Conservation (phyloP, 2,329 filamentous ascomycete species). For the Albifimbria verrucaria region DNA sequence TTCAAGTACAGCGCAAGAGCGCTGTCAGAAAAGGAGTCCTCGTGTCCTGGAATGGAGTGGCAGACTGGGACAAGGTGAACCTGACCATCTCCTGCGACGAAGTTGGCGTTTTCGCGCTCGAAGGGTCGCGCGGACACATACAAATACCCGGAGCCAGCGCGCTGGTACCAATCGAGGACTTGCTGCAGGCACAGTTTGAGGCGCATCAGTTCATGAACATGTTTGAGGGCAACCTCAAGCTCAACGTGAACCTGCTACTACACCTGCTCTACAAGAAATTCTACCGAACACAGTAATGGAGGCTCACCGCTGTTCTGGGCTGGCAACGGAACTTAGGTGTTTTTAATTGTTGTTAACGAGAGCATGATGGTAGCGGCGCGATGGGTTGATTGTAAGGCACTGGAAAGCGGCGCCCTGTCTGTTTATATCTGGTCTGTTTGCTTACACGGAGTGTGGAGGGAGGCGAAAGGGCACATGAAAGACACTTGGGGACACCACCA, state of each 20-base stretch:
- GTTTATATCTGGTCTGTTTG: not conserved
- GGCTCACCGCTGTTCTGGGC: not conserved
- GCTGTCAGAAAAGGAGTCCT: conserved; percentile 88
- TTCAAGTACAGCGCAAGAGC: conserved; percentile 94
- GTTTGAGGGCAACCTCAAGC: conserved; percentile 78
- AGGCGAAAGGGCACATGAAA: not conserved
- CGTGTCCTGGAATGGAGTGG: conserved; percentile 83
- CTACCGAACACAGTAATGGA: conserved; percentile 65
- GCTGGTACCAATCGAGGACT: conserved; percentile 83
- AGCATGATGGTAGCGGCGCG: not conserved
- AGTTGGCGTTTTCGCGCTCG: conserved; percentile 89
- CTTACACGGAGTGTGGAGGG: not conserved
- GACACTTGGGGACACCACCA: not conserved
- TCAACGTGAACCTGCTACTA: conserved; percentile 95
- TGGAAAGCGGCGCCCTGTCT: not conserved
- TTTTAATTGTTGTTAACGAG: not conserved
- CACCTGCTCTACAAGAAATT: conserved; percentile 99
- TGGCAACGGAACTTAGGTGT: not conserved
- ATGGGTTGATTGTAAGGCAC: not conserved
- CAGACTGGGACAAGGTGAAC: conserved; percentile 87
- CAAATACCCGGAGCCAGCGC: conserved; percentile 94
- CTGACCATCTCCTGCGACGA: conserved; percentile 92
- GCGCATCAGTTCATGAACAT: conserved; percentile 94
- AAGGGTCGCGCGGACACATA: conserved; percentile 87
- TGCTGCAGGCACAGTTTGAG: conserved; percentile 96